Evolutionary conservation across 2,329 filamentous ascomycete species (phyloP).

Genomic region (Colletotrichum filicis): DNA sequence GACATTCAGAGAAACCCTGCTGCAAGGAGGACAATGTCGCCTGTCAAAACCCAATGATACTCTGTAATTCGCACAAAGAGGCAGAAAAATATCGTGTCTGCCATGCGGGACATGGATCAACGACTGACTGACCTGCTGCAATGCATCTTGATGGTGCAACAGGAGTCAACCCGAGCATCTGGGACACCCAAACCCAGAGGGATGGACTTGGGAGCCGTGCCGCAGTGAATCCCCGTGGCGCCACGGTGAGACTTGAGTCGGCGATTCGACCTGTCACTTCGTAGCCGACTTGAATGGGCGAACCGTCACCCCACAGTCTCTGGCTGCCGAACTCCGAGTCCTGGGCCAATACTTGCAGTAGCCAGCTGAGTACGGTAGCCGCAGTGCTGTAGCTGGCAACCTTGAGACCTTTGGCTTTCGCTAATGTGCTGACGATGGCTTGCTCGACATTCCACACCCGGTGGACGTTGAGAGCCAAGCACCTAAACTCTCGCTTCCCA

Average conservation of each 20-base stretch:
- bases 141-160: background rate
- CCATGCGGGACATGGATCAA: background rate
- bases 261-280: slow-evolving; percentile 11
- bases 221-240: background rate
- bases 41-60: background rate
- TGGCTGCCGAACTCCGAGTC: slow-evolving; percentile 26
- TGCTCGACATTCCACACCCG: slow-evolving; percentile 2
- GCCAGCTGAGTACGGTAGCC: background rate
- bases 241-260: slow-evolving; percentile 1
- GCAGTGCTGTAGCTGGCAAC: background rate
- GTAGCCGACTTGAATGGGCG: slow-evolving; percentile 2
- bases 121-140: background rate
- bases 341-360: background rate
- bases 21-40: background rate
- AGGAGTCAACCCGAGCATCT: slow-evolving; percentile 1
- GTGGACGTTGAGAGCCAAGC: slow-evolving; percentile 18
- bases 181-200: background rate
- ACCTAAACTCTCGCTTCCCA: background rate
- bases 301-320: slow-evolving; percentile 18
- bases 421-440: slow-evolving; percentile 2
- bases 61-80: background rate
- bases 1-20: slow-evolving; percentile 17
- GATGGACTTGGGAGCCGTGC: background rate
- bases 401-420: background rate
- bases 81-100: background rate